Evolutionary conservation across 78 protist species (phyloP), one percentile per base, ranked within the genome.

Genomic region (Polysphondylium violaceum): DNA sequence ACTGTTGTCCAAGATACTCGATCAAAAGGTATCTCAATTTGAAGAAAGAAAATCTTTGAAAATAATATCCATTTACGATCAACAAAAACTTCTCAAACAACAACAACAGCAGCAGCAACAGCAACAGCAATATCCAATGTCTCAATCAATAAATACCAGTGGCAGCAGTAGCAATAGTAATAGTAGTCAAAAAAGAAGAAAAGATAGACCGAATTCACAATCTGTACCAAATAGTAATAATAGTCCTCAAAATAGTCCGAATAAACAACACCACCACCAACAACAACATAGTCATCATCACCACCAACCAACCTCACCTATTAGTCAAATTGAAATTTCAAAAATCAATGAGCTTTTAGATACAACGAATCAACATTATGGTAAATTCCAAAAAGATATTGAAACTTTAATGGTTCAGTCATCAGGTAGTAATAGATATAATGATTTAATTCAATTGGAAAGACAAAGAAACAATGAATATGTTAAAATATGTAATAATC

Each of bases 401-500:
- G 89, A 81, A 23, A 77, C 65, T 0, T 19, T 81, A 8, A 23
- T 81, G 59, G 53, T 43, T 31, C 33, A 58, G 21, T 68, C 89
- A 23, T 41, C 19, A 23, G 89, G 89, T 25, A 44, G 16, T 5
- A 23, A 50, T n/a, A n/a, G 89, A 43, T 81, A 68, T 17, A 65
- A 68, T 21, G 89, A 81, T 68, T 23, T 81, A 3, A 27, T 60
- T 2, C 38, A 67, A 53, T 41, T 81, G 25, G 89, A 81, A 56
- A 68, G 40, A 68, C 89, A 81, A 67, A 53, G 89, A n/a, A 68
- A 55, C 55, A 58, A 68, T 27, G 89, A 81, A 41, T 81, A 81
- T 58, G 51, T 81, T 36, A 81, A 81, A 25, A 65, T 81, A 55
- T 81, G 89, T 73, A 81, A 81, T 68, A 43, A 60, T 68, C 29